Percentiles rank a stretch among this genome's conserved stretches.
These are phyloP conservation scores for Euclidium syriacum DNA, from an alignment of 345 rosid genomes.

Conservation along the genomic window DNA sequence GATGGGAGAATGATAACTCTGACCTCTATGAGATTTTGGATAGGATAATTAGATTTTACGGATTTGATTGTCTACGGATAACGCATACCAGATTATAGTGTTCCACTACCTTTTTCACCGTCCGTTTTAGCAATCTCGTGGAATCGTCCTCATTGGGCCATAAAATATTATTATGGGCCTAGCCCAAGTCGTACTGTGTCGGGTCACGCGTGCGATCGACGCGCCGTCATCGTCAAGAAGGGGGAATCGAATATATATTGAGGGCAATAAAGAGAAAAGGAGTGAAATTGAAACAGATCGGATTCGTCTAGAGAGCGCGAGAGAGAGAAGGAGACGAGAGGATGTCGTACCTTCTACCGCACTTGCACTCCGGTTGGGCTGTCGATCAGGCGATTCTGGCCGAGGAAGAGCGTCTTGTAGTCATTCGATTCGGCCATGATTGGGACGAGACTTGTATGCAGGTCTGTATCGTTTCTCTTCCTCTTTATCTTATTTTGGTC, in stretches of 20 bases:
- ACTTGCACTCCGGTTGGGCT: conserved; percentile 93
- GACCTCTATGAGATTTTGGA: conserved; percentile 23
- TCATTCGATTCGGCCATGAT: conserved; percentile 89
- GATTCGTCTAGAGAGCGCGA: background rate
- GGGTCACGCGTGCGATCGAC: background rate
- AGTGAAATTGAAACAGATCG: conserved; percentile 1
- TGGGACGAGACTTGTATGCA: conserved; percentile 99
- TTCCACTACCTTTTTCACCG: background rate
- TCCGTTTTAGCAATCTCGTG: background rate
- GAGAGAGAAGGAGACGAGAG: background rate
- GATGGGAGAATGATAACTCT: conserved; percentile 14
- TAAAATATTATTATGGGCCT: background rate
- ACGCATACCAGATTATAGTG: background rate
- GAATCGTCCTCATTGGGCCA: background rate
- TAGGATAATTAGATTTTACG: conserved; percentile 24
- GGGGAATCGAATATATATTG: background rate
- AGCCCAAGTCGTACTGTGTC: background rate
- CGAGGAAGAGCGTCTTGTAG: conserved; percentile 89
- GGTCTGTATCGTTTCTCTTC: conserved; percentile 32
- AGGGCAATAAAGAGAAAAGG: background rate
- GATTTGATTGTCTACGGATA: background rate
- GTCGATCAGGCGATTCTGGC: conserved; percentile 92
- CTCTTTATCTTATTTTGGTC: background rate
- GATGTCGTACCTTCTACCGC: conserved; percentile 89
- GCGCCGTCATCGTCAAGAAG: background rate